These are phyloP conservation scores for Colletotrichum caudatum DNA, from an alignment of 2,329 filamentous ascomycete genomes.

Conservation along the genomic window DNA sequence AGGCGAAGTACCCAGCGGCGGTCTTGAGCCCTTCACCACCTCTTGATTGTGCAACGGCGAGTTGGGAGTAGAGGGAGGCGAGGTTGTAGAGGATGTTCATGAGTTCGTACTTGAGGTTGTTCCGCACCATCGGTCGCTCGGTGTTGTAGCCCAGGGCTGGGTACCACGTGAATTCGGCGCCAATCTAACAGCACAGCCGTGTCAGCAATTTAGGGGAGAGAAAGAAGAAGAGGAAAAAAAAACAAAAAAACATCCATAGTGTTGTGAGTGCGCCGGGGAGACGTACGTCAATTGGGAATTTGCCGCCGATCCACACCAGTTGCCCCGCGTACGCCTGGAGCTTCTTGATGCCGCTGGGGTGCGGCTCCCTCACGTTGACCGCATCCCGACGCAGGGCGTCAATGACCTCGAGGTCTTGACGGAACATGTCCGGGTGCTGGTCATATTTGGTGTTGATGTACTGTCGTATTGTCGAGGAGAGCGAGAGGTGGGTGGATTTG, in stretches of 20 bases:
- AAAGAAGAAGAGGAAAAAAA: too few species aligned
- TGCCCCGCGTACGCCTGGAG: slow-evolving; percentile 93
- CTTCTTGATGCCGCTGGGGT: slow-evolving; percentile 86
- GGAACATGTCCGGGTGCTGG: slow-evolving; percentile 97
- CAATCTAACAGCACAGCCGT: slow-evolving; percentile 69
- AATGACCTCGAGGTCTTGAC: slow-evolving; percentile 84
- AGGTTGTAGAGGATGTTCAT: slow-evolving; percentile 95
- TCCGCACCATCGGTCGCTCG: slow-evolving; percentile 74
- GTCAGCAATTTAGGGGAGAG: neutral
- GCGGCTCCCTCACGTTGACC: slow-evolving; percentile 89
- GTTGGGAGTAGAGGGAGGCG: slow-evolving; percentile 91
- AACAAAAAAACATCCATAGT: too few species aligned
- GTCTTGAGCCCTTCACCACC: slow-evolving; percentile 86
- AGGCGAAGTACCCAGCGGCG: slow-evolving; percentile 90
- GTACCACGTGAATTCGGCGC: slow-evolving; percentile 97
- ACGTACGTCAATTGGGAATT: slow-evolving; percentile 92
- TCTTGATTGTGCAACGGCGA: slow-evolving; percentile 84
- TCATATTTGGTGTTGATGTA: slow-evolving; percentile 99
- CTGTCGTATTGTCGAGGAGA: slow-evolving; percentile 86
- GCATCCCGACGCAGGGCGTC: slow-evolving; percentile 86
- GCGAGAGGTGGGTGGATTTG: slow-evolving; percentile 80
- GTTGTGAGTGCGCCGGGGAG: slow-evolving; percentile 25
- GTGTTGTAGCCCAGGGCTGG: slow-evolving; percentile 91
- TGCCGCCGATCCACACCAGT: slow-evolving; percentile 91
- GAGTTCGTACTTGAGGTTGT: slow-evolving; percentile 83